Percentiles rank a stretch among this genome's conserved stretches.
These are phyloP conservation scores for Cryptosporidium tyzzeri DNA, from an alignment of 169 alveolate species.

Conservation along the genomic window DNA sequence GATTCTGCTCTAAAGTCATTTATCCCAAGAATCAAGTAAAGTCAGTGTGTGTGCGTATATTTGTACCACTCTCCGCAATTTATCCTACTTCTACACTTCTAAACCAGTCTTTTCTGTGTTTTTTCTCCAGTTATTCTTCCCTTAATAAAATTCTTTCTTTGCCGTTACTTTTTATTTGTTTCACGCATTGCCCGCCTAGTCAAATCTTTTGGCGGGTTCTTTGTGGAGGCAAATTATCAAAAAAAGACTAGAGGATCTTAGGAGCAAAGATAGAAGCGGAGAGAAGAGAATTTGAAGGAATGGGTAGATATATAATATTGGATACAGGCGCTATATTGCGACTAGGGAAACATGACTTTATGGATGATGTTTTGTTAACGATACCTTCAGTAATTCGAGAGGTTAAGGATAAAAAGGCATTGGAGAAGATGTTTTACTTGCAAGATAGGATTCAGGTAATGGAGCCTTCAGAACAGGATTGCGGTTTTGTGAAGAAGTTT, in stretches of 20 bases:
- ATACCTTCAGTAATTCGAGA: constrained; percentile 59
- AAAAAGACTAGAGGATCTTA: constrained; percentile 35
- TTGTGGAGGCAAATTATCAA: constrained; percentile 24
- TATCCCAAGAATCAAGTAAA: not conserved
- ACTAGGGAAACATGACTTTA: constrained; percentile 30
- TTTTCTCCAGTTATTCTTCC: not conserved
- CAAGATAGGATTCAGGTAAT: constrained; percentile 73
- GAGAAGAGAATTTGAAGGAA: constrained; percentile 15
- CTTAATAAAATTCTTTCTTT: not conserved
- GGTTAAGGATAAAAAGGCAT: constrained; percentile 34
- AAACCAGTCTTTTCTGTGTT: not conserved
- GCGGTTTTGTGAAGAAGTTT: constrained; percentile 84
- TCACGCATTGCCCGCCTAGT: not conserved
- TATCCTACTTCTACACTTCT: not conserved
- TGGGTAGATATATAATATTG: constrained; percentile 46
- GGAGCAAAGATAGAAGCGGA: constrained; percentile 7
- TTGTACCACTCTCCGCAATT: not conserved
- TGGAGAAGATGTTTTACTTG: constrained; percentile 24
- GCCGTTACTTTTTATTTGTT: not conserved
- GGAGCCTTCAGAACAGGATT: constrained; percentile 83
- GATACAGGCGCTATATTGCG: constrained; percentile 72
- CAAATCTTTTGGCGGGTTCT: not conserved
- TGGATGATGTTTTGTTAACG: constrained; percentile 52
- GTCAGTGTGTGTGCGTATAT: not conserved
- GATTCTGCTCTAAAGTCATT: not conserved